Evolutionary conservation across 495 filamentous ascomycete genomes (phyloP).

Genomic region (Penicillium parvum): DNA sequence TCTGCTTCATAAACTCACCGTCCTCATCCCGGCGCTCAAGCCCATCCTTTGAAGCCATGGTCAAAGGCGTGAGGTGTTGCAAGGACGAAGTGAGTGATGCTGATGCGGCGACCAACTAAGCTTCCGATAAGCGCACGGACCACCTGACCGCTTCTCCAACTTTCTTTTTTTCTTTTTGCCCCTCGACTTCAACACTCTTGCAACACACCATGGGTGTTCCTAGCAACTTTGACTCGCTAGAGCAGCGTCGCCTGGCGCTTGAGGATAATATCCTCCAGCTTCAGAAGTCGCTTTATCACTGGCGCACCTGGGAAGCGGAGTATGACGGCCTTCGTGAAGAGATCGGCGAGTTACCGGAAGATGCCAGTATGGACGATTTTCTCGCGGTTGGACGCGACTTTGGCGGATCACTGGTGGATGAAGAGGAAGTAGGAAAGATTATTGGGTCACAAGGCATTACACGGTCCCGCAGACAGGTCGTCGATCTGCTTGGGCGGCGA

Average conservation of each 20-base stretch:
- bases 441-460: constrained; percentile 30
- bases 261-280: constrained; percentile 74
- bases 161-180: constrained; percentile 15
- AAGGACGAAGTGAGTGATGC: constrained; percentile 6
- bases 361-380: constrained; percentile 48
- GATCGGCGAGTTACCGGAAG: constrained; percentile 51
- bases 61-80: constrained; percentile 1
- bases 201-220: constrained; percentile 32
- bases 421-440: constrained; percentile 47
- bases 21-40: constrained; percentile 47
- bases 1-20: constrained; percentile 31
- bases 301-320: constrained; percentile 85
- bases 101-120: constrained; percentile 3
- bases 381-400: constrained; percentile 46
- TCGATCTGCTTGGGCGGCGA: constrained; percentile 66
- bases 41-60: constrained; percentile 35
- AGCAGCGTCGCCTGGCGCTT: constrained; percentile 68
- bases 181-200: neutral
- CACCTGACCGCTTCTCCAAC: constrained; percentile 5
- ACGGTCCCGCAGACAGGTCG: constrained; percentile 54
- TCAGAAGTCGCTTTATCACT: constrained; percentile 71
- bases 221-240: constrained; percentile 47
- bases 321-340: constrained; percentile 86
- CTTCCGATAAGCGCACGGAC: constrained; percentile 25
- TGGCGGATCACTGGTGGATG: constrained; percentile 50